Evolutionary conservation across 75 land plant species (phyloP).

Genomic region (Pinus taeda): DNA sequence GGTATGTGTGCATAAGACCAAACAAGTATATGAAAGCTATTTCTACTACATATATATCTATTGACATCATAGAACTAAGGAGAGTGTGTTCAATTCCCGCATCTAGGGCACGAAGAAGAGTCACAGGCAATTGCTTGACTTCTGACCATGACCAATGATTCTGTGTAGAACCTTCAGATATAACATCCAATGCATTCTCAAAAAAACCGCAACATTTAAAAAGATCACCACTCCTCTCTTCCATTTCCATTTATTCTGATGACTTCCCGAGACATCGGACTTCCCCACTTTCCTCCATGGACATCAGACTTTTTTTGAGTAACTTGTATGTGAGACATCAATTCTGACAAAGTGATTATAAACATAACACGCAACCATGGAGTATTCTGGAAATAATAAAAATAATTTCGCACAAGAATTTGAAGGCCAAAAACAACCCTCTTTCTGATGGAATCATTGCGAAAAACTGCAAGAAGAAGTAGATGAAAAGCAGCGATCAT

Average conservation of each 20-base stretch:
- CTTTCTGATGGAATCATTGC: conserved; percentile 87
- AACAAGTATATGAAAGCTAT: no score
- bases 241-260: conserved; percentile 73
- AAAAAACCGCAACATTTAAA: conserved; percentile 71
- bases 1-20: conserved; percentile 95
- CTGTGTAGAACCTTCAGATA: conserved; percentile 41
- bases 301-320: conserved; percentile 81
- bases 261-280: conserved; percentile 80
- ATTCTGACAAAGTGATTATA: conserved; percentile 90
- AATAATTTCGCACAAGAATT: conserved; percentile 86
- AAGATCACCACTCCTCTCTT: conserved; percentile 36
- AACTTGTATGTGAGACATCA: background rate
- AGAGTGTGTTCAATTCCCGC: conserved; percentile 95
- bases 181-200: conserved; percentile 52
- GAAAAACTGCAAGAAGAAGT: conserved; percentile 86
- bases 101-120: conserved; percentile 86
- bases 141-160: conserved; percentile 88
- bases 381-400: conserved; percentile 69
- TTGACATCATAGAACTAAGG: conserved; percentile 24
- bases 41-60: no score
- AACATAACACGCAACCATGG: conserved; percentile 90
- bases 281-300: conserved; percentile 93
- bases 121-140: conserved; percentile 57
- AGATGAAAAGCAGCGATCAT: conserved; percentile 94
- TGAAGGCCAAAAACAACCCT: conserved; percentile 93